Base-by-base conservation (phyloP, 192 early-diverging fungal species). In the Spizellomyces punctatus region DNA sequence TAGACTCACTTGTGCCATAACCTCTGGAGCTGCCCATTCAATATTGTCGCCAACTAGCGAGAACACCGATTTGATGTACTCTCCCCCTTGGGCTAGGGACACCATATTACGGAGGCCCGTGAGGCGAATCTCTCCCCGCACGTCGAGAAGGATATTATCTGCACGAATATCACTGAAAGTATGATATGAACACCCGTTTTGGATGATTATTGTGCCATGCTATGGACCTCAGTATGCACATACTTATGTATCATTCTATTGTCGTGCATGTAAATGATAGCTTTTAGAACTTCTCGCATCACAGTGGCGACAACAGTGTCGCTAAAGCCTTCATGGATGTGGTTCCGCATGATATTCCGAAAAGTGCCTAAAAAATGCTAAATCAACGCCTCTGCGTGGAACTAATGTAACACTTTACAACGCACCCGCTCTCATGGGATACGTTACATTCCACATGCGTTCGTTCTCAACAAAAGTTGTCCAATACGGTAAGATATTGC, bases 211-310 rank as follows among this genome's bases (percentile, higher is more conserved):
- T 12, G 2, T 22, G 59, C 16, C 14, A 61, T 19, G 36, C 12
- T 22, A 36, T 36, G 27, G 1, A 61, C 27, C 59, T 61, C 59
- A 27, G 2, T 14, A 61, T 12, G 27, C 44, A 61, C 69, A 27
- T 47, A 86, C 84, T 89, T 89, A 70, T 89, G 88, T 52, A 89
- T 85, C 78, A 89, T 78, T 43, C 76, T 67, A 61, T 84, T 85
- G 6, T 81, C 79, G 73, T 88, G 88, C 64, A 89, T 57, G 69
- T 89, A 87, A 5, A 50, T n/a, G 22, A 89, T 62, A 6, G 76
- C 88, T 48, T 77, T 68, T 6, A 89, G 73, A 5, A 89, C 78
- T 64, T 88, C 82, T 36, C 71, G 73, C 27, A 89, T 48, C 52
- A 88, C 81, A 10, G 84, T 83, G 22, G 84, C 84, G 6, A 86